Evolutionary conservation across 176 grass and related monocot species (phyloP), one percentile per base, ranked within the genome.

Genomic region (Bromus sterilis): DNA sequence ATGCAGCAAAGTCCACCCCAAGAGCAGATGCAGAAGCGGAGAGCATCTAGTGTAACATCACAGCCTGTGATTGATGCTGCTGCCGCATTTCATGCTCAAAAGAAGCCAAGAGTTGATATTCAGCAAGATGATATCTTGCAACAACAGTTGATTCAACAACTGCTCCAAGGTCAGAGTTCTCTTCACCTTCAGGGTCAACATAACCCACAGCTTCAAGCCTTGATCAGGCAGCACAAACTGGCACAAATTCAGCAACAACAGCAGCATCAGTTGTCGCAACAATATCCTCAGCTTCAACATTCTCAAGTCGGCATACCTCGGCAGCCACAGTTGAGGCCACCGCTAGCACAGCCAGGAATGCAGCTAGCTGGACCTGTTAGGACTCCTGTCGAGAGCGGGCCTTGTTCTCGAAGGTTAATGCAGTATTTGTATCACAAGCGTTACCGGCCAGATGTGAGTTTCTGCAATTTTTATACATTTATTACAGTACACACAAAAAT

Each of bases 401-500:
- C 96, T 64, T 99, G 97, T 86, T 91, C 91, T 85, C 91, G 97
- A 78, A 80, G 91, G 56, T 78, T 99, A 89, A 91, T 85, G 93
- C 97, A 99, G 55, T 99, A 93, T 82, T 87, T 99, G 34, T 99
- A 89, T 78, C 97, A 99, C 80, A 92, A 95, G 64, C 89, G 93
- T 78, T 91, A 99, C 71, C 82, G 89, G 2, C 87, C 97, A 65
- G 70, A 84, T 67, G 97, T 99, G 39, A 88, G 86, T 75, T 87
- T 43, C 18, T 87, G 40, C 36, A 10, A 10, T 75, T 64, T 28
- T 56, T 2, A 31, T 55, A 11, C 59, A 44, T 76, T 87, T 60
- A 35, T 84, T 37, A 30, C 48, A 78, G 84, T 35, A 34, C 86
- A 5, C 36, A 24, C 4, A 3, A 3, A 82, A 37, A 29, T 87